Evolutionary conservation across 345 rosid species (phyloP).

Genomic region (Eucalyptus rudis): DNA sequence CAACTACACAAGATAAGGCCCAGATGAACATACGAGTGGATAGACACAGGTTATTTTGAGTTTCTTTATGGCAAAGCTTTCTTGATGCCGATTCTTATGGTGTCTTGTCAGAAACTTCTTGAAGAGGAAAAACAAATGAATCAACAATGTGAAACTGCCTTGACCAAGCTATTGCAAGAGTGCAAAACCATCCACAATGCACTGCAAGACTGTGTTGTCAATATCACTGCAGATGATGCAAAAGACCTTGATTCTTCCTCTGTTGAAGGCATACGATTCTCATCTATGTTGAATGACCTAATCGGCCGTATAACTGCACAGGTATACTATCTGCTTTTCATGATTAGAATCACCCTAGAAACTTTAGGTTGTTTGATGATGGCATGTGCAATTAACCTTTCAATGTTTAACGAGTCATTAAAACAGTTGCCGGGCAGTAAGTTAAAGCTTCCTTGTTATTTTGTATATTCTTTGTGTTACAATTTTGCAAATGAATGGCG

Average conservation of each 20-base stretch:
- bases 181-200: slow-evolving; percentile 46
- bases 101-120: slow-evolving; percentile 48
- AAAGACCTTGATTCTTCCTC: slow-evolving; percentile 20
- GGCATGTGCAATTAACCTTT: not conserved
- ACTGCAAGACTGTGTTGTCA: slow-evolving; percentile 44
- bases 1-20: not conserved
- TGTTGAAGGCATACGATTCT: not conserved
- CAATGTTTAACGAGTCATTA: not conserved
- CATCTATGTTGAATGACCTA: not conserved
- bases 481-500: not conserved
- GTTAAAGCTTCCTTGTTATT: not conserved
- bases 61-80: not conserved
- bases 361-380: not conserved
- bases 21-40: not conserved
- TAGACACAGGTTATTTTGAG: not conserved
- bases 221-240: slow-evolving; percentile 28
- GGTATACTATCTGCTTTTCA: not conserved
- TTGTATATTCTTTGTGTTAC: not conserved
- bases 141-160: slow-evolving; percentile 26
- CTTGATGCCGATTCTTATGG: not conserved
- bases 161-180: slow-evolving; percentile 47
- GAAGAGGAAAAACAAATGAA: slow-evolving; percentile 39
- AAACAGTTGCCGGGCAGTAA: not conserved
- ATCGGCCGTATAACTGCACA: not conserved
- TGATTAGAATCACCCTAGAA: not conserved